Evolutionary conservation across 2,329 filamentous ascomycete species (phyloP).

Genomic region (Bipolaris victoriae): DNA sequence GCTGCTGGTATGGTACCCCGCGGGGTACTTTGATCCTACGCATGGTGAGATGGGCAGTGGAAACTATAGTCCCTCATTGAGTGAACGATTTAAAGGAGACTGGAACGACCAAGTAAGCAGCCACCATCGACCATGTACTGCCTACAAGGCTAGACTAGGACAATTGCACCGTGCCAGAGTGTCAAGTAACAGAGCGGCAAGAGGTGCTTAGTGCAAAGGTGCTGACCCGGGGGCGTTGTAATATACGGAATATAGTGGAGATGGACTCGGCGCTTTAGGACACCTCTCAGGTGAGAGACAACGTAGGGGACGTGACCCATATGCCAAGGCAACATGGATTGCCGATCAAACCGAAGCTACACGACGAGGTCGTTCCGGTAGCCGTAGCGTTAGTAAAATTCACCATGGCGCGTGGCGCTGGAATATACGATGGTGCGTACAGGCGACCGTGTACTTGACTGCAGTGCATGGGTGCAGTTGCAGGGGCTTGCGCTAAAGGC

Average conservation of each 20-base stretch:
- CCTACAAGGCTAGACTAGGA: background rate
- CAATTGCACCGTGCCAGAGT: background rate
- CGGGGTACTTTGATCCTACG: conserved; percentile 40
- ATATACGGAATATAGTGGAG: conserved; percentile 14
- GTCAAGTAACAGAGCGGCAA: conserved; percentile 2
- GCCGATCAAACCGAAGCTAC: conserved; percentile 15
- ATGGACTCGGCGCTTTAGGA: conserved; percentile 16
- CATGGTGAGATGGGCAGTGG: conserved; percentile 27
- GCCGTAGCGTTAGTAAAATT: conserved; percentile 5
- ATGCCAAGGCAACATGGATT: conserved; percentile 22
- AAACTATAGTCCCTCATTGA: conserved; percentile 8
- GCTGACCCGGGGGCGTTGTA: conserved; percentile 1
- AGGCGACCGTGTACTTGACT: conserved; percentile 13
- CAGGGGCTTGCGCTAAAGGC: conserved; percentile 12
- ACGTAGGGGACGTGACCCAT: conserved; percentile 9
- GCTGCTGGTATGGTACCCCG: conserved; percentile 25
- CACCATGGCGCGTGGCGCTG: conserved; percentile 5
- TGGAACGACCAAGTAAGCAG: conserved; percentile 1
- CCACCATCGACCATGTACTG: background rate
- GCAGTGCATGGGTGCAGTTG: conserved; percentile 4
- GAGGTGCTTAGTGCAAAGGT: background rate
- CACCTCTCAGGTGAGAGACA: conserved; percentile 18
- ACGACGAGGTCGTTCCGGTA: conserved; percentile 6
- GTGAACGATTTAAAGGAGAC: conserved; percentile 6
- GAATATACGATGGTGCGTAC: conserved; percentile 12